A percentile compares a stretch with the other conserved stretches of the same genome.
These are phyloP conservation scores for Botrytis galanthina DNA, from an alignment of 2,329 filamentous ascomycete species.

Conservation along the genomic window DNA sequence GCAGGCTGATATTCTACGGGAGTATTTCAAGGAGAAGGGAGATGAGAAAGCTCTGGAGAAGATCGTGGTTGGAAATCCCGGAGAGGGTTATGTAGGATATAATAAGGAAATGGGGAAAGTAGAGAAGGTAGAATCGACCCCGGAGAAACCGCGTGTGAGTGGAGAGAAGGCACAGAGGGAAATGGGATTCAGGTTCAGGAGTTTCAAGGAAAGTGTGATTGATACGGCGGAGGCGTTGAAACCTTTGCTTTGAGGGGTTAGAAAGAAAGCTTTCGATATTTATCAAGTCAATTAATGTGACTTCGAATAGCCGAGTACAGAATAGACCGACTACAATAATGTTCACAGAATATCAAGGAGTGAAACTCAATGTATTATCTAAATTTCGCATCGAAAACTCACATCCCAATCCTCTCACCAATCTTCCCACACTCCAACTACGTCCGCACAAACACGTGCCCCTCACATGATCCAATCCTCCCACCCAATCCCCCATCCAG, in stretches of 20 bases:
- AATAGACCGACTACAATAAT: neutral
- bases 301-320: neutral
- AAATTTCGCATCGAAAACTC: no score
- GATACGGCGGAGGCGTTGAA: conserved; percentile 41
- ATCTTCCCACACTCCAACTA: no score
- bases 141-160: conserved; percentile 30
- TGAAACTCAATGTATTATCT: no score
- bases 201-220: conserved; percentile 34
- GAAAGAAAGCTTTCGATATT: neutral
- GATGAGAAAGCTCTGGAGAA: conserved; percentile 29
- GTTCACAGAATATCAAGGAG: neutral
- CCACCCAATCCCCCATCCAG: neutral
- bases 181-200: conserved; percentile 35
- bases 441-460: no score
- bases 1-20: conserved; percentile 44
- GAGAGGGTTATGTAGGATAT: conserved; percentile 42
- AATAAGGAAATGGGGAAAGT: conserved; percentile 30
- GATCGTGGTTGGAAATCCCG: conserved; percentile 42
- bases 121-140: conserved; percentile 22
- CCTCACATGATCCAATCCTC: neutral
- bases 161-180: conserved; percentile 35
- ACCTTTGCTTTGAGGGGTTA: conserved; percentile 20
- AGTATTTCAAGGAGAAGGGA: conserved; percentile 39
- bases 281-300: neutral
- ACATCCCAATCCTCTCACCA: no score